phyloP scores from a whole-genome alignment of 2,329 filamentous ascomycete species.

The Xylariaceae sp. region DNA sequence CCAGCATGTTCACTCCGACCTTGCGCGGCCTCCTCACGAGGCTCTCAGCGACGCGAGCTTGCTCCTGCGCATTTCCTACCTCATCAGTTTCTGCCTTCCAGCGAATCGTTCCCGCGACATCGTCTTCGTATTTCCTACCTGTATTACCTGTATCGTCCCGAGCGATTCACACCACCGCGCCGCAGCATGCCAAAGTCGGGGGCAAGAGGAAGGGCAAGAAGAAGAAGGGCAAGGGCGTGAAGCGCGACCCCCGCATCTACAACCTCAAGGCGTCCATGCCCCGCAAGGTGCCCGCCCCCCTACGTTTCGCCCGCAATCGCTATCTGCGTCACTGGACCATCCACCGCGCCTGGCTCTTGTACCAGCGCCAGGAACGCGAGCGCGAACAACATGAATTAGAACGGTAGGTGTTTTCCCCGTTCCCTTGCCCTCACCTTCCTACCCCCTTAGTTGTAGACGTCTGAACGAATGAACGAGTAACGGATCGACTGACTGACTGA shows the following conservation, averaged over 20 bases:
- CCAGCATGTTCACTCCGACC: constrained; percentile 27
- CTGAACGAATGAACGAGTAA: too few relatives aligned
- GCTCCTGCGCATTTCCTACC: constrained; percentile 1
- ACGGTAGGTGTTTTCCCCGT: constrained; percentile 50
- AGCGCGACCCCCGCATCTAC: constrained; percentile 47
- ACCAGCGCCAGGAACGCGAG: constrained; percentile 69
- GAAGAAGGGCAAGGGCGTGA: constrained; percentile 37
- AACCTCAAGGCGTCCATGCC: constrained; percentile 53
- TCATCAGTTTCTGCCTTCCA: background rate
- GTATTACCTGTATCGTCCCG: constrained; percentile 7
- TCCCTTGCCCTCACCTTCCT: constrained; percentile 38
- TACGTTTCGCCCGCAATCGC: constrained; percentile 86
- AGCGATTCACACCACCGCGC: constrained; percentile 27
- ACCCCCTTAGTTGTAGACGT: background rate
- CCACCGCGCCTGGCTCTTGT: constrained; percentile 90
- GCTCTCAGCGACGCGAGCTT: constrained; percentile 20
- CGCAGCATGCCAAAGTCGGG: constrained; percentile 16
- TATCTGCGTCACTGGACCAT: constrained; percentile 98
- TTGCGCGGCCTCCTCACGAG: constrained; percentile 31
- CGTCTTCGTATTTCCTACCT: background rate
- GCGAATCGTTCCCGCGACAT: background rate
- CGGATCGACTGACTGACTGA: too few relatives aligned
- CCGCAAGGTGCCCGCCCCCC: constrained; percentile 62
- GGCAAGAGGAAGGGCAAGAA: constrained; percentile 18
- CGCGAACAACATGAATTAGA: constrained; percentile 71